These are phyloP conservation scores for Ophiocordyceps sinensis DNA, from an alignment of 2,329 filamentous ascomycete species.

Conservation along the genomic window DNA sequence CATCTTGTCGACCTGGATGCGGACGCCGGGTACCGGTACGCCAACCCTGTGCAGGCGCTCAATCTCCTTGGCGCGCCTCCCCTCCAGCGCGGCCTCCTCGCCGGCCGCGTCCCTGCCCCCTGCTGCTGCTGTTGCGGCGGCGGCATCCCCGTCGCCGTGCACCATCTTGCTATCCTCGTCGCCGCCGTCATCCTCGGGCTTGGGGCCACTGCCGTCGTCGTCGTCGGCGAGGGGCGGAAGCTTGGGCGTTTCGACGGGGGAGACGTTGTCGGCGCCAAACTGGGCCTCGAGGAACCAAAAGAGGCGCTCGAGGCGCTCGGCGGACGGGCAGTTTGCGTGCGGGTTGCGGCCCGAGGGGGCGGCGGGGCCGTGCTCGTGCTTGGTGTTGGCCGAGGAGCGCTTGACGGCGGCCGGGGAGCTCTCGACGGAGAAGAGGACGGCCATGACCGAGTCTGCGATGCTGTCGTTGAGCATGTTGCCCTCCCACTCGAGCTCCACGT, in stretches of 20 bases:
- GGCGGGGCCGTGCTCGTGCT: slow-evolving; percentile 23
- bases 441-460: slow-evolving; percentile 94
- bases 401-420: slow-evolving; percentile 91
- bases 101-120: slow-evolving; percentile 24
- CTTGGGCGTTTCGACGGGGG: slow-evolving; percentile 56
- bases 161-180: slow-evolving; percentile 1
- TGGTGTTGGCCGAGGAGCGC: slow-evolving; percentile 28
- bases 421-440: slow-evolving; percentile 81
- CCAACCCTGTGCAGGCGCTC: slow-evolving; percentile 68
- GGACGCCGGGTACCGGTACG: slow-evolving; percentile 79
- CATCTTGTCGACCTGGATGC: slow-evolving; percentile 78
- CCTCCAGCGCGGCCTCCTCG: slow-evolving; percentile 27
- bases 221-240: slow-evolving; percentile 26
- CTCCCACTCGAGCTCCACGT: slow-evolving; percentile 91
- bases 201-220: slow-evolving; percentile 8
- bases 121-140: slow-evolving; percentile 5
- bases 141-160: not conserved
- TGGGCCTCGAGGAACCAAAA: slow-evolving; percentile 96
- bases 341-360: slow-evolving; percentile 43
- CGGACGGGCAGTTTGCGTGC: slow-evolving; percentile 55
- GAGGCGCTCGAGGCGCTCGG: slow-evolving; percentile 69
- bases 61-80: slow-evolving; percentile 54
- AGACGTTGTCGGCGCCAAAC: slow-evolving; percentile 73
- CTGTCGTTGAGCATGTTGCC: slow-evolving; percentile 96
- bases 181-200: not conserved